Evolutionary conservation across 1,139 yeast genomes (phyloP).

Genomic region (Protomyces gravidus): DNA sequence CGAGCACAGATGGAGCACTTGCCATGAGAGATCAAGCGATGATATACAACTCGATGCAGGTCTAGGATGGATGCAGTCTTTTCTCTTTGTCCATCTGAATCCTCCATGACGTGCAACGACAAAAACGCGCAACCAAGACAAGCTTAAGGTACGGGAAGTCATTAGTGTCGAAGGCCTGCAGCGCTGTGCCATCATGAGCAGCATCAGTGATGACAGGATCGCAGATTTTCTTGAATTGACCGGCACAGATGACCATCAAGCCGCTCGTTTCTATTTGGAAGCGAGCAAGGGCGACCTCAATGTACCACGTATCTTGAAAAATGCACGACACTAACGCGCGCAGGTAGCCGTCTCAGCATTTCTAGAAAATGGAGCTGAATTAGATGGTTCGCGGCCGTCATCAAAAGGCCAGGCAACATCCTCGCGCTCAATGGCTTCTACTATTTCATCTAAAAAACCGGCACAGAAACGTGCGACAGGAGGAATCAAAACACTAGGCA

Average conservation of each 20-base stretch:
- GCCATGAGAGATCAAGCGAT: neutral
- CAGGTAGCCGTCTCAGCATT: neutral
- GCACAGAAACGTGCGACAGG: neutral
- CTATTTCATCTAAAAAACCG: neutral
- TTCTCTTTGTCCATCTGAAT: too few species aligned
- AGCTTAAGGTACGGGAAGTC: too few species aligned
- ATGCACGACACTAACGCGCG: too few species aligned
- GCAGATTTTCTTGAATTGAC: slow-evolving; percentile 1
- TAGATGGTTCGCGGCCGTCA: neutral
- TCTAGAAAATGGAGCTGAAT: neutral
- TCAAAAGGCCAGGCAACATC: neutral
- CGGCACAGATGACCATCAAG: slow-evolving; percentile 5
- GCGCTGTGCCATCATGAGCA: neutral
- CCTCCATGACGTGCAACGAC: too few species aligned
- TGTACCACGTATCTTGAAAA: neutral
- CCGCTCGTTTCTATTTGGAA: neutral
- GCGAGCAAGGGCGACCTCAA: slow-evolving; percentile 13
- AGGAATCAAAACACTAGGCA: slow-evolving; percentile 44
- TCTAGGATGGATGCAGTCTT: too few species aligned
- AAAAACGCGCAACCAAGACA: too few species aligned
- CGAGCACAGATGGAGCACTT: slow-evolving; percentile 40
- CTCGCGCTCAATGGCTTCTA: neutral
- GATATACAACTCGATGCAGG: too few species aligned
- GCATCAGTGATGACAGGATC: neutral
- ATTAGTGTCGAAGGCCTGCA: too few species aligned